Conservation (phyloP, 306 rosid genomes). For the Lathyrus oleraceus region DNA sequence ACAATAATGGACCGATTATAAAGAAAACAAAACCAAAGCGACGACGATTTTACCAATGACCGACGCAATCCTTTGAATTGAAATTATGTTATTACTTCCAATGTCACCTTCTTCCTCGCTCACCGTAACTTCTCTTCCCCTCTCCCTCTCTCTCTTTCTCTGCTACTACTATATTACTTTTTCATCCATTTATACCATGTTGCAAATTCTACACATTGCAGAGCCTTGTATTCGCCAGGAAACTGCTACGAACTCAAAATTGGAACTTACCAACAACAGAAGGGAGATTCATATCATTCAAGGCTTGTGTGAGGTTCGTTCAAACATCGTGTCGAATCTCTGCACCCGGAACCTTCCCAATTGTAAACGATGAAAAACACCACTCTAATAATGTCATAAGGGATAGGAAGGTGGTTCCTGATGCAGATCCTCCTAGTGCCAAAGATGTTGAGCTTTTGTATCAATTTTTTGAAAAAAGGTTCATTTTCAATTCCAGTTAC, state of each 20-base stretch:
- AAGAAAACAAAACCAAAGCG: not conserved
- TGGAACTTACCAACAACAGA: conserved; percentile 42
- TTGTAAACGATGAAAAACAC: conserved; percentile 34
- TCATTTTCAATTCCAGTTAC: conserved; percentile 2
- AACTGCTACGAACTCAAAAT: conserved; percentile 32
- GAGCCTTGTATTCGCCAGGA: conserved; percentile 45
- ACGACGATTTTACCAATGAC: not conserved
- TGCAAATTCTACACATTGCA: conserved; percentile 28
- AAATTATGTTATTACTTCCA: not conserved
- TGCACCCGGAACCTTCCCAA: conserved; percentile 47
- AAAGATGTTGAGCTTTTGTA: conserved; percentile 65
- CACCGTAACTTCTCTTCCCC: conserved; percentile 25
- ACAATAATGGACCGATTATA: not conserved
- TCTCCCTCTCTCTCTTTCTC: conserved; percentile 4
- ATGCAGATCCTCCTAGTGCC: conserved; percentile 82
- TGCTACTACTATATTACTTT: not conserved
- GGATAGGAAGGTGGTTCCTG: conserved; percentile 69
- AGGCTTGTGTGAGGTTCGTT: conserved; percentile 43
- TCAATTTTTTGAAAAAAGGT: conserved; percentile 76
- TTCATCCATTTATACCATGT: too few species aligned
- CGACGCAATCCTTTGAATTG: too few species aligned
- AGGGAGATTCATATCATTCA: conserved; percentile 44
- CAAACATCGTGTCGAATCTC: conserved; percentile 59
- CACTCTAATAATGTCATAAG: conserved; percentile 43
- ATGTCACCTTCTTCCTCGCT: conserved; percentile 24